Conservation (phyloP, 768 basidiomycete genomes). For the Suillus discolor region DNA sequence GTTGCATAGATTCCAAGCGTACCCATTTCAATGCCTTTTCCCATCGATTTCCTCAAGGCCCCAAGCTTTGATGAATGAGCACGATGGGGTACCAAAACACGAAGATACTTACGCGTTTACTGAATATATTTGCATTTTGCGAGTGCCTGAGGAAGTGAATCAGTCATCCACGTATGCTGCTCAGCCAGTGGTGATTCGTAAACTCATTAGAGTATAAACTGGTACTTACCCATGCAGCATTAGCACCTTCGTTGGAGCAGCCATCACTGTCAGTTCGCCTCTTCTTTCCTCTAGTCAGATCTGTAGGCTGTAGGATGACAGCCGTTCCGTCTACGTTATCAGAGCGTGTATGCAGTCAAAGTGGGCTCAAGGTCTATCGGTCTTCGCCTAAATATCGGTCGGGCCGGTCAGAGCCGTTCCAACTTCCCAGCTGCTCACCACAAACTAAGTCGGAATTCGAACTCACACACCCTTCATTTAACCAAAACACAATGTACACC, state of each 20-base stretch:
- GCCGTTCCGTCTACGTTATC: not conserved
- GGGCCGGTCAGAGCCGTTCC: no score
- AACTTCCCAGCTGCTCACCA: not conserved
- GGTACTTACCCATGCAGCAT: constrained; percentile 47
- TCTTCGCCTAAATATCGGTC: no score
- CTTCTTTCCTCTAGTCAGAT: not conserved
- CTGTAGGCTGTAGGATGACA: not conserved
- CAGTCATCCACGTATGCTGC: constrained; percentile 9
- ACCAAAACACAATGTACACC: not conserved
- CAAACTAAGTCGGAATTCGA: not conserved
- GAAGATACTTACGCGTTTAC: constrained; percentile 58
- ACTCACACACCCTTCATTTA: constrained; percentile 5
- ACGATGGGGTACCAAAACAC: not conserved
- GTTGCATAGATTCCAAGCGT: constrained; percentile 5
- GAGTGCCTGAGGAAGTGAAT: constrained; percentile 50
- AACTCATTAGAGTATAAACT: not conserved
- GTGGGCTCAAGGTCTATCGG: no score
- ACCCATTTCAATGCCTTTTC: constrained; percentile 70
- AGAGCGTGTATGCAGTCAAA: not conserved
- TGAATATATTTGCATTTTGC: constrained; percentile 71
- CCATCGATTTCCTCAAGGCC: constrained; percentile 70
- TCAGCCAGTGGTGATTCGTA: not conserved
- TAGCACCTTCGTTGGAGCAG: constrained; percentile 37
- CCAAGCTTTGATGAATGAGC: constrained; percentile 50
- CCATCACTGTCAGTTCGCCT: constrained; percentile 16